Evolutionary conservation across 1,284 basidiomycete genomes (phyloP).

Genomic region (Microstroma glucosiphilum): DNA sequence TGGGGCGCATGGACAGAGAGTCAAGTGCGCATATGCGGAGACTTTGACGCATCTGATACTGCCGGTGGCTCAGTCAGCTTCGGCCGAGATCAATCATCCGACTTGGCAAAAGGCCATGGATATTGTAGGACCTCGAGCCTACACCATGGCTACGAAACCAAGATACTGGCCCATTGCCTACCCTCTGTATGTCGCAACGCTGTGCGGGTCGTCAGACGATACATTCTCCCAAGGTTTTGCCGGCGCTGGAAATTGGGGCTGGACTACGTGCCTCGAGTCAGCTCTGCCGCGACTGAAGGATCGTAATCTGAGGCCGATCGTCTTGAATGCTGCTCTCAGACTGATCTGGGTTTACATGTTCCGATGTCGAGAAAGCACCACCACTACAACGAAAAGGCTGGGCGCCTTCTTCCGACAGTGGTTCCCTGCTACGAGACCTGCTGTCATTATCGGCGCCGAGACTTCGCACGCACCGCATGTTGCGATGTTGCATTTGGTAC

Average conservation of each 20-base stretch:
- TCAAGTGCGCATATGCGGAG: constrained; percentile 83
- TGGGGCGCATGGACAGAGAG: constrained; percentile 71
- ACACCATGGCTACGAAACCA: constrained; percentile 79
- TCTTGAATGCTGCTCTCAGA: constrained; percentile 76
- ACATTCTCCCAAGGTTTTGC: constrained; percentile 61
- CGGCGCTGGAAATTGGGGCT: constrained; percentile 56
- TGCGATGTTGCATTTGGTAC: constrained; percentile 73
- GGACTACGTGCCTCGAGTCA: constrained; percentile 57
- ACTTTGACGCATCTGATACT: constrained; percentile 72
- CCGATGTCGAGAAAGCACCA: constrained; percentile 76
- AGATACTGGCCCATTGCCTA: constrained; percentile 86
- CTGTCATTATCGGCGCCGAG: constrained; percentile 63
- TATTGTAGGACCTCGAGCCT: constrained; percentile 73
- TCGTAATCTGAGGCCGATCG: constrained; percentile 64
- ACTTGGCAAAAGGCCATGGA: constrained; percentile 88
- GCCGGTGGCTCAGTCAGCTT: constrained; percentile 86
- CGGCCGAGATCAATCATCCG: constrained; percentile 92
- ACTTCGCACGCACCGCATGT: constrained; percentile 67
- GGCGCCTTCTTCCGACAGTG: constrained; percentile 71
- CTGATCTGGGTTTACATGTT: constrained; percentile 91
- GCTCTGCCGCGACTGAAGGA: constrained; percentile 78
- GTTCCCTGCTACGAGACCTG: constrained; percentile 67
- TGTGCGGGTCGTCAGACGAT: constrained; percentile 80
- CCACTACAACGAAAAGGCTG: constrained; percentile 70
- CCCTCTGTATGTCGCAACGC: constrained; percentile 71